These are phyloP conservation scores for Amoeboaphelidium occidentale DNA, from an alignment of 371 early-diverging fungal species.

Conservation along the genomic window DNA sequence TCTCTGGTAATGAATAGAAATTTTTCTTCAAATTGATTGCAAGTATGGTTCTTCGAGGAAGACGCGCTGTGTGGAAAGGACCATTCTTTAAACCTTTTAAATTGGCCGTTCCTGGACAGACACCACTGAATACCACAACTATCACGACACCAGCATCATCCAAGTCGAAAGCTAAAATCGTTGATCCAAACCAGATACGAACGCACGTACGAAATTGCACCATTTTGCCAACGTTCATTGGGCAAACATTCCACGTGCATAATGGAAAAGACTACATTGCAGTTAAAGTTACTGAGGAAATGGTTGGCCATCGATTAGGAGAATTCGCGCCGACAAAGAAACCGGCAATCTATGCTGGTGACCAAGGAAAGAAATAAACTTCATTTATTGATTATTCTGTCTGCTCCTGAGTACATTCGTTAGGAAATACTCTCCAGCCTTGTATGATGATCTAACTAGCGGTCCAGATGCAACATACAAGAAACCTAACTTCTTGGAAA, in stretches of 20 bases:
- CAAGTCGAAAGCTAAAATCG: constrained; percentile 12
- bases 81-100: constrained; percentile 67
- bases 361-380: no score
- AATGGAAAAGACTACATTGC: constrained; percentile 78
- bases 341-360: no score
- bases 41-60: neutral
- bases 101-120: constrained; percentile 23
- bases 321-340: no score
- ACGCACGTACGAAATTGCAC: constrained; percentile 52
- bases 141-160: neutral
- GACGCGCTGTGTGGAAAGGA: constrained; percentile 83
- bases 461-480: constrained; percentile 87
- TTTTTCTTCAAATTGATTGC: no score
- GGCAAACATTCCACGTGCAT: constrained; percentile 72
- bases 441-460: constrained; percentile 80
- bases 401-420: constrained; percentile 36
- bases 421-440: constrained; percentile 93
- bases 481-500: constrained; percentile 70
- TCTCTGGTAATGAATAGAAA: no score
- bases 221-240: constrained; percentile 74
- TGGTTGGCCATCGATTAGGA: constrained; percentile 89
- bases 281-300: constrained; percentile 66
- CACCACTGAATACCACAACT: no score
- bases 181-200: constrained; percentile 33
- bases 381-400: constrained; percentile 1